A percentile compares a stretch with the other conserved stretches of the same genome.
phyloP scores from a whole-genome alignment of 2,329 filamentous ascomycete species.

The Fusarium hainanense region DNA sequence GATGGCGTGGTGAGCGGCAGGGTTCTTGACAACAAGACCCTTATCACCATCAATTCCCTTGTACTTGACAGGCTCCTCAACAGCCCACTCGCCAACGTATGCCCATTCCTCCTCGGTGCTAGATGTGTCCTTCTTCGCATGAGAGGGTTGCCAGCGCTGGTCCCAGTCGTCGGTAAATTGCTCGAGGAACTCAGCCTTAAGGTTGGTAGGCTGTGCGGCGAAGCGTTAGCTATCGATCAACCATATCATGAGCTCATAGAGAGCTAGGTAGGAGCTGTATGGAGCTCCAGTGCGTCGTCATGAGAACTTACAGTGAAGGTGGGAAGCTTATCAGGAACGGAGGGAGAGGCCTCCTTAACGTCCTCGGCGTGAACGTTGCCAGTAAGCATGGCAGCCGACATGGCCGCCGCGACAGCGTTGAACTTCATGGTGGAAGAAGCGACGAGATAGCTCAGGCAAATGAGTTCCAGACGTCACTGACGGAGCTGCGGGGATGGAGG shows the following conservation, averaged over 20 bases:
- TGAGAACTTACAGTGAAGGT: slow-evolving; percentile 82
- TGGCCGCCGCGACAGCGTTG: slow-evolving; percentile 79
- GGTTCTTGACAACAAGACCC: slow-evolving; percentile 97
- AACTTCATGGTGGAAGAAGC: slow-evolving; percentile 84
- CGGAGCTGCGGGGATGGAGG: slow-evolving; percentile 37
- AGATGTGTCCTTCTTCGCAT: slow-evolving; percentile 90
- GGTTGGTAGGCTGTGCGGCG: slow-evolving; percentile 75
- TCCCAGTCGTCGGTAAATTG: slow-evolving; percentile 99
- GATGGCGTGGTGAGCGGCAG: slow-evolving; percentile 98
- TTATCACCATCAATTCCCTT: slow-evolving; percentile 96
- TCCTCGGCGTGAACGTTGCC: slow-evolving; percentile 77
- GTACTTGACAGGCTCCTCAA: slow-evolving; percentile 90
- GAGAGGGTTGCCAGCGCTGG: slow-evolving; percentile 89
- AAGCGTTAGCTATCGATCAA: slow-evolving; percentile 44
- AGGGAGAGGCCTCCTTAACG: slow-evolving; percentile 60
- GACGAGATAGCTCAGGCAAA: slow-evolving; percentile 36
- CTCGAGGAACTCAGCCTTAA: slow-evolving; percentile 96
- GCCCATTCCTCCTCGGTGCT: slow-evolving; percentile 93
- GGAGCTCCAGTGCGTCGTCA: slow-evolving; percentile 1
- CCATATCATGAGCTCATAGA: background rate
- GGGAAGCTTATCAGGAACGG: slow-evolving; percentile 71
- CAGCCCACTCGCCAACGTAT: slow-evolving; percentile 95
- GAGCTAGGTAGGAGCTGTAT: background rate
- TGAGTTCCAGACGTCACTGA: slow-evolving; percentile 34
- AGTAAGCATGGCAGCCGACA: slow-evolving; percentile 78